Conservation (phyloP, 2,329 filamentous ascomycete genomes). For the Colletotrichum brevisporum region DNA sequence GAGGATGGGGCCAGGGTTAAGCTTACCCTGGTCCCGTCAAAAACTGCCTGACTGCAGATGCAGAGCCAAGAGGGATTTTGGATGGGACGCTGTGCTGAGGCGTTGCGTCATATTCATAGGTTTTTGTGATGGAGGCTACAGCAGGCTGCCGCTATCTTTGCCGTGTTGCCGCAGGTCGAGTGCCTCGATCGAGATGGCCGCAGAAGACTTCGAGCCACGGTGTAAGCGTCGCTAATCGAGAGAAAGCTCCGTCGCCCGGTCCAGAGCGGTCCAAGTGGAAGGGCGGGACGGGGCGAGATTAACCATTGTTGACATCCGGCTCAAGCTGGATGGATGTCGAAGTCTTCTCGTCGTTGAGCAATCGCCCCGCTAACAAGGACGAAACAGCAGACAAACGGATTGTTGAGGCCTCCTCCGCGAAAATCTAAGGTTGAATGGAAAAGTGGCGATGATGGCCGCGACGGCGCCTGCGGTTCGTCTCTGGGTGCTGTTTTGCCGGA, state of each 20-base stretch:
- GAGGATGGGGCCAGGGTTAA: constrained; percentile 17
- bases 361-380: constrained; percentile 12
- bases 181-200: constrained; percentile 10
- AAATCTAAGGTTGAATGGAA: not conserved
- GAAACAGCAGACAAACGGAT: constrained; percentile 4
- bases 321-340: constrained; percentile 1
- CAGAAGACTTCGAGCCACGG: not conserved
- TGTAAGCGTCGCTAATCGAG: constrained; percentile 22
- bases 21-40: constrained; percentile 35
- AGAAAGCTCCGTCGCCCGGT: constrained; percentile 2
- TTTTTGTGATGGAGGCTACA: constrained; percentile 13
- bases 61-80: constrained; percentile 25
- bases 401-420: not conserved
- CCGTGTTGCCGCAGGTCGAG: constrained; percentile 10
- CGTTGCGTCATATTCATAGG: constrained; percentile 35
- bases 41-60: constrained; percentile 20
- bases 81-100: constrained; percentile 27
- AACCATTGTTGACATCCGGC: constrained; percentile 2
- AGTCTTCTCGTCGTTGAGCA: constrained; percentile 6
- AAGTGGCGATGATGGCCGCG: constrained; percentile 16
- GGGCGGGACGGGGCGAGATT: not conserved
- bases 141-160: constrained; percentile 1
- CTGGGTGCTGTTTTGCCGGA: constrained; percentile 12
- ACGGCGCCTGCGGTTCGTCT: constrained; percentile 15
- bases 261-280: constrained; percentile 12